Evolutionary conservation across 257 asterid species (phyloP).

Genomic region (Salvia hispanica): DNA sequence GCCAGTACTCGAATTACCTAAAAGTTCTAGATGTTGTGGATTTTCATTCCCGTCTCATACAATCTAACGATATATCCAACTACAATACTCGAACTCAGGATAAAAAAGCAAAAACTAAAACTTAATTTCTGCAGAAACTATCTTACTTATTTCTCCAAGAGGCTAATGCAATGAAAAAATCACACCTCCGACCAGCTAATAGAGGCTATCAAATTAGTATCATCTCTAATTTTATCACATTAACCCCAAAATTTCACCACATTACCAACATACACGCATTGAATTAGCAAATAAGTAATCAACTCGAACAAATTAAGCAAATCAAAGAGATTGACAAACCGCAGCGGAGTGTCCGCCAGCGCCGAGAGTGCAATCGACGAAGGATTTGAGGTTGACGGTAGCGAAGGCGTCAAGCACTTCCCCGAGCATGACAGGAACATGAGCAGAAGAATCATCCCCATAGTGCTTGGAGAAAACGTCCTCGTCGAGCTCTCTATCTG

Average conservation of each 20-base stretch:
- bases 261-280: background rate
- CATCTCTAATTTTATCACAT: background rate
- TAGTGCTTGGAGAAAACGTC: conserved; percentile 50
- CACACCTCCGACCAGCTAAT: no score
- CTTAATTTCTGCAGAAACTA: background rate
- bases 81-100: background rate
- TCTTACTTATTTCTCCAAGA: background rate
- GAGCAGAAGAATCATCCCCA: conserved; percentile 61
- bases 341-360: conserved; percentile 92
- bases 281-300: background rate
- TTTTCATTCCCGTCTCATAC: background rate
- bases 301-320: background rate
- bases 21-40: background rate
- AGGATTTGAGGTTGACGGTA: conserved; percentile 60
- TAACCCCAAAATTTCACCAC: background rate
- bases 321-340: conserved; percentile 41
- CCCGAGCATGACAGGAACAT: conserved; percentile 85
- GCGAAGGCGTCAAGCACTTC: conserved; percentile 84
- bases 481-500: conserved; percentile 75
- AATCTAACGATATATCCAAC: background rate
- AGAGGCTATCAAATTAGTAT: background rate
- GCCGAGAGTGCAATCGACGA: conserved; percentile 95
- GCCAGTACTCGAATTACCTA: background rate
- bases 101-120: conserved; percentile 1
- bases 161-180: background rate